phyloP scores from a whole-genome alignment of 768 basidiomycete genomes.

The Tricholoma sp. region DNA sequence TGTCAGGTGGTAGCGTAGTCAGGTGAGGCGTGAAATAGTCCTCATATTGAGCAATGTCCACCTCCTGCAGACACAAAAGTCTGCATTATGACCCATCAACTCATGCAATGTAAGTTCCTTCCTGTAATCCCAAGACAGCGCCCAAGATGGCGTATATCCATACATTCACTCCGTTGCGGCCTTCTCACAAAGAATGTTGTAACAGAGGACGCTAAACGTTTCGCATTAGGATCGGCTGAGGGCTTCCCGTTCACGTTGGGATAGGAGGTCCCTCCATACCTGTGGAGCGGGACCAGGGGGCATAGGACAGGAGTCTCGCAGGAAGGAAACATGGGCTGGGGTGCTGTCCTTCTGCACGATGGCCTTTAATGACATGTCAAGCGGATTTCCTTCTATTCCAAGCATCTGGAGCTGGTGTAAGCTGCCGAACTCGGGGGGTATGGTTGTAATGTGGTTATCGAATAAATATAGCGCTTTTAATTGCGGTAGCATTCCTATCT shows the following conservation, averaged over 20 bases:
- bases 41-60: slow-evolving; percentile 88
- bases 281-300: slow-evolving; percentile 79
- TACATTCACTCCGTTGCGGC: slow-evolving; percentile 87
- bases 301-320: slow-evolving; percentile 91
- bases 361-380: slow-evolving; percentile 70
- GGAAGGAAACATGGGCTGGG: slow-evolving; percentile 74
- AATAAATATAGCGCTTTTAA: slow-evolving; percentile 93
- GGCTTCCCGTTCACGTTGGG: slow-evolving; percentile 53
- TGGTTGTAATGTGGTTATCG: slow-evolving; percentile 85
- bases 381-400: slow-evolving; percentile 95
- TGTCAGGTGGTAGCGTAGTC: slow-evolving; percentile 48
- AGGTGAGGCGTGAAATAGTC: slow-evolving; percentile 82
- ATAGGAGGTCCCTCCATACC: slow-evolving; percentile 62
- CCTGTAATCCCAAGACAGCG: slow-evolving; percentile 91
- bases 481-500: slow-evolving; percentile 85
- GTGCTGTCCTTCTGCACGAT: slow-evolving; percentile 97
- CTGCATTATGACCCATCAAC: slow-evolving; percentile 72
- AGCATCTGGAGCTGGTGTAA: slow-evolving; percentile 89
- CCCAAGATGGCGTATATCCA: slow-evolving; percentile 96
- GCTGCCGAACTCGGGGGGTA: slow-evolving; percentile 86
- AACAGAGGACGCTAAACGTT: slow-evolving; percentile 78
- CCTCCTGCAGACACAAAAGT: slow-evolving; percentile 96
- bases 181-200: slow-evolving; percentile 93
- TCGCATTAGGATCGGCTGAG: slow-evolving; percentile 66
- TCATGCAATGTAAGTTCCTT: slow-evolving; percentile 58